A percentile compares a stretch with the other conserved stretches of the same genome.
These are phyloP conservation scores for Papilionanthe hybrid DNA, from an alignment of 116 monocot genomes.

Conservation along the genomic window DNA sequence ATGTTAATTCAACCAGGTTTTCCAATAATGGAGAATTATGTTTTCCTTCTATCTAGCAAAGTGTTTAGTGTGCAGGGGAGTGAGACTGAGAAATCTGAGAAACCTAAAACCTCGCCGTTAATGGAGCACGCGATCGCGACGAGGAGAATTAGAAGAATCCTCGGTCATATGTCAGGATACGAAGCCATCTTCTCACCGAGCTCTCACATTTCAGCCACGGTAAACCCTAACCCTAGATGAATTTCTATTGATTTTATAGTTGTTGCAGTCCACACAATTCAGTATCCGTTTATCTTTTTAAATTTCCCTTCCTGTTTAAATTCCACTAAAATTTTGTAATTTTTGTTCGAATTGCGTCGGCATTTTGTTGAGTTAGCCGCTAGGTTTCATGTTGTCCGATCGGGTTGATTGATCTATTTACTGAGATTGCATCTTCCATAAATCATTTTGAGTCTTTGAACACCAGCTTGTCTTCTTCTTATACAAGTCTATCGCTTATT, in stretches of 20 bases:
- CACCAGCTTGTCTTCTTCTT: neutral
- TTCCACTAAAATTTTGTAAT: neutral
- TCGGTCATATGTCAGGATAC: constrained; percentile 8
- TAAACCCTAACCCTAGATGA: neutral
- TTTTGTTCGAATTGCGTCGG: neutral
- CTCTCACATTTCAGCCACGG: constrained; percentile 5
- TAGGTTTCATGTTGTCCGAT: neutral
- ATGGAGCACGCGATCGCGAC: constrained; percentile 15
- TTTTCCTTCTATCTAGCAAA: too few species aligned
- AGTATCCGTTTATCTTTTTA: neutral
- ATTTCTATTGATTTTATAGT: neutral
- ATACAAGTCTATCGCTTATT: neutral
- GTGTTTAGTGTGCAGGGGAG: too few species aligned
- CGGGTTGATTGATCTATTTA: neutral
- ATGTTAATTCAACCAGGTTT: too few species aligned
- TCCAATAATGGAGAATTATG: too few species aligned
- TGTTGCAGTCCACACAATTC: neutral
- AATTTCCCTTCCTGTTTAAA: neutral
- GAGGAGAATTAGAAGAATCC: constrained; percentile 15
- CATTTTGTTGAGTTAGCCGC: neutral
- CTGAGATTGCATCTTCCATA: neutral
- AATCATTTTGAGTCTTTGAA: neutral
- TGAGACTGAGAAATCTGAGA: neutral
- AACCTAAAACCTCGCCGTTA: neutral
- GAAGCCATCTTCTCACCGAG: neutral